Conservation (phyloP, 345 rosid genomes). For the Capsella bursapastoris region DNA sequence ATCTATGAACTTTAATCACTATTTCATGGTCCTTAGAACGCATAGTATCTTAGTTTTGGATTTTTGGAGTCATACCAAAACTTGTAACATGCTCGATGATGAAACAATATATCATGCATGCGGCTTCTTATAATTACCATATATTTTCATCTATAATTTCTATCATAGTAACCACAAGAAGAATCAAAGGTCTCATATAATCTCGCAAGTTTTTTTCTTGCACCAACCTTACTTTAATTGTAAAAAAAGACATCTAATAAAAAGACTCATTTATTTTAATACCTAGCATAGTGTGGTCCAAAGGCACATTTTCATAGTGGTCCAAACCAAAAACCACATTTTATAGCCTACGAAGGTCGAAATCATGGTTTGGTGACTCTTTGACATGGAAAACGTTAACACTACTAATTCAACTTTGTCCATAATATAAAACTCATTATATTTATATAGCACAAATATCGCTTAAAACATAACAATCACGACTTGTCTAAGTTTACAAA, state of each 20-base stretch:
- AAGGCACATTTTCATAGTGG: constrained; percentile 22
- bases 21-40: too few relatives aligned
- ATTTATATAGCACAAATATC: too few relatives aligned
- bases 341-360: constrained; percentile 15
- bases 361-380: constrained; percentile 2
- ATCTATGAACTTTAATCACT: background rate
- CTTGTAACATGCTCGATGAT: too few relatives aligned
- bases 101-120: too few relatives aligned
- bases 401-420: background rate
- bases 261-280: background rate
- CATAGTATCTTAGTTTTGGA: too few relatives aligned
- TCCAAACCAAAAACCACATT: constrained; percentile 21
- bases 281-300: constrained; percentile 27
- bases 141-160: background rate
- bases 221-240: background rate
- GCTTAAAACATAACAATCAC: background rate
- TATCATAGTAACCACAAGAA: background rate
- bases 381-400: background rate
- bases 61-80: too few relatives aligned
- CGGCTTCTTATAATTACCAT: too few relatives aligned
- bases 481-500: background rate
- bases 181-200: background rate
- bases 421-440: too few relatives aligned
- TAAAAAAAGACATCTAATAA: background rate
- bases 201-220: background rate